Conservation (phyloP, 2,329 filamentous ascomycete genomes). For the Penicillium occitanis region DNA sequence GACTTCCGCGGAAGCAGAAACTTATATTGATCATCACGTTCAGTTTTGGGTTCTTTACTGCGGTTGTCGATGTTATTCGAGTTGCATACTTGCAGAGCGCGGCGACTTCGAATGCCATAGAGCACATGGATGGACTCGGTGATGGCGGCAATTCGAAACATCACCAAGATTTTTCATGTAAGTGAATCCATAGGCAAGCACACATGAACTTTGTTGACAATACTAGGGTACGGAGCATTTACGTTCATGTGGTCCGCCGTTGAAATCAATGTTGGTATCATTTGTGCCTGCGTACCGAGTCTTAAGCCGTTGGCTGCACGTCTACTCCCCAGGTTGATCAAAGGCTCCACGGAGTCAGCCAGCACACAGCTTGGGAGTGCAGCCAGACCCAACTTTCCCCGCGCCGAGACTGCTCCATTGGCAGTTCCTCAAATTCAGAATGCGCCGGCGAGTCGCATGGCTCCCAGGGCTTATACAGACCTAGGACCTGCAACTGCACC, state of each 20-base stretch:
- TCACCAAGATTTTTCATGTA: slow-evolving; percentile 54
- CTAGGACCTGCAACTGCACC: slow-evolving; percentile 19
- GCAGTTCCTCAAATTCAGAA: neutral
- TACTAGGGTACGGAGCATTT: slow-evolving; percentile 73
- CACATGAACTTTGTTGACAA: slow-evolving; percentile 29
- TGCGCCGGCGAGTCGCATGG: neutral
- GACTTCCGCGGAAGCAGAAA: slow-evolving; percentile 80
- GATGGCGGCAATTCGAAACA: slow-evolving; percentile 9
- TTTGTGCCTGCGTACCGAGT: slow-evolving; percentile 88
- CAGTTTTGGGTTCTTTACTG: slow-evolving; percentile 80
- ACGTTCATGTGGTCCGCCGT: slow-evolving; percentile 93
- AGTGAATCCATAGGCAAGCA: too few relatives aligned
- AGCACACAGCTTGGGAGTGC: slow-evolving; percentile 1
- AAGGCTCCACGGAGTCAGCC: slow-evolving; percentile 43
- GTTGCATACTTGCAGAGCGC: slow-evolving; percentile 87
- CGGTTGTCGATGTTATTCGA: slow-evolving; percentile 81
- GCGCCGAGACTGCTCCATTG: slow-evolving; percentile 6
- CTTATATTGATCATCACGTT: slow-evolving; percentile 84
- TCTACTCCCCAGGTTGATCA: slow-evolving; percentile 57
- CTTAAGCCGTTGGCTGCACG: slow-evolving; percentile 79
- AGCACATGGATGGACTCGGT: slow-evolving; percentile 23
- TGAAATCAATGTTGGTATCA: slow-evolving; percentile 86
- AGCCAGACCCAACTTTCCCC: neutral
- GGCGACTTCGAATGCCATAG: slow-evolving; percentile 40
- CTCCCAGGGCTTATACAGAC: slow-evolving; percentile 21